Evolutionary conservation across 179 eudicot genomes (phyloP), one percentile per base, ranked within the genome.

Genomic region (Amaranthus tricolor): DNA sequence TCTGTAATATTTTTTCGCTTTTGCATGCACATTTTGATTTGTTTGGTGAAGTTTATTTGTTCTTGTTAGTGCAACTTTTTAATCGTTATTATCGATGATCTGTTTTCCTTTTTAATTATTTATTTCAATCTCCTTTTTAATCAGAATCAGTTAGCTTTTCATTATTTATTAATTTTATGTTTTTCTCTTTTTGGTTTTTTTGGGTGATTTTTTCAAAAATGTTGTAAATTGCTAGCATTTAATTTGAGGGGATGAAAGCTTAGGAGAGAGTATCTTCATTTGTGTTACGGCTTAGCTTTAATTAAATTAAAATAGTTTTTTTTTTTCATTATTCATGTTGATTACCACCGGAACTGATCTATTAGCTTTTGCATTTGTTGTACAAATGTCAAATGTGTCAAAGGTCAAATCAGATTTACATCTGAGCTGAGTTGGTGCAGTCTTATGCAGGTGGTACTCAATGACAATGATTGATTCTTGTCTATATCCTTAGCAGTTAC

Each of bases 11-110:
- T 68, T 19, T 47, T 21, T 20, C 0, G 40, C 5, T 0, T 53
- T 21, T 68, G 72, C 72, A 68, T 68, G 72, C 48, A 70, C 31
- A 55, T 70, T 31, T 55, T 31, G 40, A 31, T 31, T 31, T 31
- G 40, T 31, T 31, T 31, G 40, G 40, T 31, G 3, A 31, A 31
- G 40, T 31, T 31, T 2, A 31, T 31, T 31, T 31, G 40, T 31
- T 31, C 40, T 31, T 31, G 40, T 31, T 31, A 31, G 40, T 31
- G 3, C 40, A 31, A 4, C 40, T 31, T 31, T 31, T 31, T 31
- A 31, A 31, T 31, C 40, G 40, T 31, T 31, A 31, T 31, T 31
- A 31, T 2, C 40, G 40, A 31, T 31, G 40, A 31, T 31, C 40
- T 31, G 40, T 31, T 59, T 14, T 59, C 20, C 24, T 62, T 62